Evolutionary conservation across 345 rosid species (phyloP).

Genomic region (Brassica incana): DNA sequence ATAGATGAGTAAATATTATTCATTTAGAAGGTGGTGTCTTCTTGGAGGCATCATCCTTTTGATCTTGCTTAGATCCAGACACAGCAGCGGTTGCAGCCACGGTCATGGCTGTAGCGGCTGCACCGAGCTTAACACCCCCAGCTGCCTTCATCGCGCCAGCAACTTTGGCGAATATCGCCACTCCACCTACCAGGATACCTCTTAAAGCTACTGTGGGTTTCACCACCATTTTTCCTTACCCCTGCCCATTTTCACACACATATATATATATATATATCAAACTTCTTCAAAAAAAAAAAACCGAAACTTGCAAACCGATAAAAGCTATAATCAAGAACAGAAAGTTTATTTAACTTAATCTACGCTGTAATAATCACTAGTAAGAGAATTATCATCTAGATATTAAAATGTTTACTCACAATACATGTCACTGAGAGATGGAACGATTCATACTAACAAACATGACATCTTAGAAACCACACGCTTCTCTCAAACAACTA

Average conservation of each 20-base stretch:
- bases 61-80: constrained; percentile 59
- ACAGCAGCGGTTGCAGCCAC: constrained; percentile 80
- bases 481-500: neutral
- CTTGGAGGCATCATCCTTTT: constrained; percentile 49
- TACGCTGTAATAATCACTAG: too few species aligned
- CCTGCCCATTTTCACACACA: constrained; percentile 8
- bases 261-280: neutral
- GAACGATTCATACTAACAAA: neutral
- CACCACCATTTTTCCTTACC: constrained; percentile 51
- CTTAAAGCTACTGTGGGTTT: constrained; percentile 91
- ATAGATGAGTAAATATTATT: constrained; percentile 2
- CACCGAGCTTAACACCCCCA: constrained; percentile 85
- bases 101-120: constrained; percentile 79
- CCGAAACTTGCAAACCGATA: neutral
- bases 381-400: neutral
- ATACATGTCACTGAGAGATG: neutral
- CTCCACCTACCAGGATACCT: constrained; percentile 76
- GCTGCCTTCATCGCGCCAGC: constrained; percentile 87
- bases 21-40: constrained; percentile 24
- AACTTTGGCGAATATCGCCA: constrained; percentile 75
- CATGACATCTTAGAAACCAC: neutral
- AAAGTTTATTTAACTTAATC: too few species aligned
- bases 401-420: neutral
- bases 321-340: neutral
- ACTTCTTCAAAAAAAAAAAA: too few species aligned